These are phyloP conservation scores for Starmera quercuum DNA, from an alignment of 805 yeast genomes.

Conservation along the genomic window DNA sequence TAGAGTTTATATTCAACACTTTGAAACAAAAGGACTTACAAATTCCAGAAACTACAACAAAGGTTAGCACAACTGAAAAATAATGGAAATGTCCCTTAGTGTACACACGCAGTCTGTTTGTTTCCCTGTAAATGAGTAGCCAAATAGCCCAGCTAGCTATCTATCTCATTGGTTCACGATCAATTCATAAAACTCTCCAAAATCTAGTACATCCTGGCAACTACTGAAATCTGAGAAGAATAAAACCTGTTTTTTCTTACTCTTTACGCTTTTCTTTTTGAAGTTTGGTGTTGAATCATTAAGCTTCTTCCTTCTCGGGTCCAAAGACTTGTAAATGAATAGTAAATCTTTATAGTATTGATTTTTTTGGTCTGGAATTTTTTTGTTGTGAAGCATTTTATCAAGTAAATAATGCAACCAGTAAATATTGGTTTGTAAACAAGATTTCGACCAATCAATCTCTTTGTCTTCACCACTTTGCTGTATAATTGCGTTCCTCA, in stretches of 20 bases:
- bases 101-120: too few relatives aligned
- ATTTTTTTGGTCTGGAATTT: constrained; percentile 17
- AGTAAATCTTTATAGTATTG: constrained; percentile 19
- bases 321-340: constrained; percentile 24
- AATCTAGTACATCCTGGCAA: constrained; percentile 17
- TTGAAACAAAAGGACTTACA: constrained; percentile 8
- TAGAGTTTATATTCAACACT: neutral
- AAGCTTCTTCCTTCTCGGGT: constrained; percentile 24
- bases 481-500: constrained; percentile 31
- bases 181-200: constrained; percentile 10
- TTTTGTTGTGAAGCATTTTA: constrained; percentile 37
- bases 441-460: constrained; percentile 39
- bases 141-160: too few relatives aligned
- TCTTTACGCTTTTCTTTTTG: constrained; percentile 3
- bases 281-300: constrained; percentile 12
- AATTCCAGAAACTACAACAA: neutral
- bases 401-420: constrained; percentile 62
- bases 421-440: constrained; percentile 45
- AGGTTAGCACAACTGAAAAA: neutral
- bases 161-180: neutral
- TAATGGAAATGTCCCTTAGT: neutral
- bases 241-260: constrained; percentile 11
- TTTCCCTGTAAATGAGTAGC: neutral
- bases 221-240: constrained; percentile 18
- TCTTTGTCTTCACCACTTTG: constrained; percentile 10